Evolutionary conservation across 2,329 filamentous ascomycete species (phyloP), one percentile per base, ranked within the genome.

Genomic region (Microdochium trichocladiopsis): DNA sequence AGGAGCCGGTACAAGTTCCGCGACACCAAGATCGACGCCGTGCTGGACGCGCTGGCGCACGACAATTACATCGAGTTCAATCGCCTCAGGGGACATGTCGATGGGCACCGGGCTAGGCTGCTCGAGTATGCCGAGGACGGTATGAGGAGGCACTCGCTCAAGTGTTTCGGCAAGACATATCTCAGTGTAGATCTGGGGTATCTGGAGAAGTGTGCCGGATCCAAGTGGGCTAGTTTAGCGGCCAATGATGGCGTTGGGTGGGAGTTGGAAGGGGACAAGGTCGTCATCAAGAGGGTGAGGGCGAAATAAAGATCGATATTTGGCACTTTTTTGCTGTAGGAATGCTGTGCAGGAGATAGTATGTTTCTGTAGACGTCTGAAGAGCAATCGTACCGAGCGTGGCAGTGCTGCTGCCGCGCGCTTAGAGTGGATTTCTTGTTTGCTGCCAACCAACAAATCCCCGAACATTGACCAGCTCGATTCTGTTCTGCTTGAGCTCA

Each of bases 51-150:
- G 5, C 67, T 99, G 49, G 82, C 87, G 11, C 85, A 86, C 57
- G 90, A 94, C 61, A 88, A 97, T 65, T 97, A 90, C 75, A 77
- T 90, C 28, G 28, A 96, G 12, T 96, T 95, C 66, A 88, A 87
- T 74, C 79, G 82, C 57, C 73, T 88, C 48, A 84, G 83, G 69
- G 76, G 77, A 56, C 79, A 75, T 52, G 89, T 94, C 25, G 90
- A 96, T 71, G 89, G 88, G 9, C 88, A 95, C 68, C 81, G 87
- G 66, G 80, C 86, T 36, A 82, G 84, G 52, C 72, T 99, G 53
- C 84, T 97, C 76, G 87, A 90, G 62, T 93, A 85, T 74, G 88
- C 89, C 9, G 88, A 90, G 59, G 80, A 83, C 23, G 77, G 80
- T n/a, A 77, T 96, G 63, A 77, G 87, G 59, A 74, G 82, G 58